Conservation (phyloP, 495 filamentous ascomycete genomes). For the Penicillium nucicola region DNA sequence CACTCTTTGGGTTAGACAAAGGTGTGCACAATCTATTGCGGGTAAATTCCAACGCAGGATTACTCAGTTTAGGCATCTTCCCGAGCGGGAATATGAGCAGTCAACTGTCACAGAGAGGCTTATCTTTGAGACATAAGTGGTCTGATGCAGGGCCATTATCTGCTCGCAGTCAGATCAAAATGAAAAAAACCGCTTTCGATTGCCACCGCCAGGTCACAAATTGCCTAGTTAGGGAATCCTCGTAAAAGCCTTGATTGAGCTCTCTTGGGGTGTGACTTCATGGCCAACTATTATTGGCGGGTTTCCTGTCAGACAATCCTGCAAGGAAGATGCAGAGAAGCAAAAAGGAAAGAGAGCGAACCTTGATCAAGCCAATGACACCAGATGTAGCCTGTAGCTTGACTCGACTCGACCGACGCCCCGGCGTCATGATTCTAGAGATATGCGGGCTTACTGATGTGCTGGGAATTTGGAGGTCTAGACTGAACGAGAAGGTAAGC, state of each 20-base stretch:
- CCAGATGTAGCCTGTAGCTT: background rate
- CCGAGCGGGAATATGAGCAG: no score
- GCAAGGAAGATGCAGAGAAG: constrained; percentile 9
- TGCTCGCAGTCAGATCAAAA: no score
- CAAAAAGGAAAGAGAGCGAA: background rate
- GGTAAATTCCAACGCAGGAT: no score
- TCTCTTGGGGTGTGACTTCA: background rate
- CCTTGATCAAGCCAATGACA: background rate
- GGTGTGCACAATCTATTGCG: no score
- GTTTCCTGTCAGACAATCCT: background rate
- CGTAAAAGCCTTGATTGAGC: background rate
- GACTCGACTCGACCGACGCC: background rate
- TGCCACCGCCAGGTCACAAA: background rate
- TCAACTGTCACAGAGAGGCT: no score
- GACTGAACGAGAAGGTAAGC: no score
- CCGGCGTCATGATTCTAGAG: background rate
- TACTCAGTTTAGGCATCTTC: no score
- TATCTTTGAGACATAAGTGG: no score
- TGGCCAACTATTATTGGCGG: background rate
- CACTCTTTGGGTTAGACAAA: no score
- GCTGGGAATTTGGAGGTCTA: background rate
- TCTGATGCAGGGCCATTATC: no score
- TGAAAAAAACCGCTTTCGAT: no score
- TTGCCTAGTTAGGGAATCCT: background rate
- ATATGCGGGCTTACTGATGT: background rate